Conservation (phyloP, 345 rosid species). For the Sonneratia alba region DNA sequence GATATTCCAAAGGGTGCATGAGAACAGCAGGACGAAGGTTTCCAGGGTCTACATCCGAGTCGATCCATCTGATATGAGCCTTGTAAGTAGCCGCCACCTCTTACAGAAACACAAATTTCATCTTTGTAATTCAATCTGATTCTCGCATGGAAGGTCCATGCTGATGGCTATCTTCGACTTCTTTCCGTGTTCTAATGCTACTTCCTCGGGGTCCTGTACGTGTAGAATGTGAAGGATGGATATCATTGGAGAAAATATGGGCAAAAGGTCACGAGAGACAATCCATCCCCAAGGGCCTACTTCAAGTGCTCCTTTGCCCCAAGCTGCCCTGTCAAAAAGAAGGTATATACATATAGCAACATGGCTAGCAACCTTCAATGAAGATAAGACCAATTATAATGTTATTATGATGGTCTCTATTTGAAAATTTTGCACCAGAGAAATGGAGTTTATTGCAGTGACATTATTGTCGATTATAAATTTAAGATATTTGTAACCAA, state of each 20-base stretch:
- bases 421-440: too few species aligned
- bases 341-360: slow-evolving; percentile 30
- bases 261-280: slow-evolving; percentile 92
- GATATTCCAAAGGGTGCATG: slow-evolving; percentile 35
- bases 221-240: slow-evolving; percentile 76
- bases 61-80: slow-evolving; percentile 45
- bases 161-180: not conserved
- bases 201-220: too few species aligned
- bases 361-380: too few species aligned
- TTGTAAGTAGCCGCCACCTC: slow-evolving; percentile 28
- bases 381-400: too few species aligned
- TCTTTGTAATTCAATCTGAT: too few species aligned
- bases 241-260: slow-evolving; percentile 98
- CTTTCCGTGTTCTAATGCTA: not conserved
- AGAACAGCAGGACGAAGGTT: slow-evolving; percentile 29
- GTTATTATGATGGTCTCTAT: too few species aligned
- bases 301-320: slow-evolving; percentile 88
- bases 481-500: too few species aligned
- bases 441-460: too few species aligned
- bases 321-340: slow-evolving; percentile 79
- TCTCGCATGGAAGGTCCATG: too few species aligned
- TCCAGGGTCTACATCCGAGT: slow-evolving; percentile 35
- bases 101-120: too few species aligned
- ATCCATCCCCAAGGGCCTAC: slow-evolving; percentile 96
- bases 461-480: too few species aligned